phyloP scores from a whole-genome alignment of 257 asterid species.

The Striga asiatica region DNA sequence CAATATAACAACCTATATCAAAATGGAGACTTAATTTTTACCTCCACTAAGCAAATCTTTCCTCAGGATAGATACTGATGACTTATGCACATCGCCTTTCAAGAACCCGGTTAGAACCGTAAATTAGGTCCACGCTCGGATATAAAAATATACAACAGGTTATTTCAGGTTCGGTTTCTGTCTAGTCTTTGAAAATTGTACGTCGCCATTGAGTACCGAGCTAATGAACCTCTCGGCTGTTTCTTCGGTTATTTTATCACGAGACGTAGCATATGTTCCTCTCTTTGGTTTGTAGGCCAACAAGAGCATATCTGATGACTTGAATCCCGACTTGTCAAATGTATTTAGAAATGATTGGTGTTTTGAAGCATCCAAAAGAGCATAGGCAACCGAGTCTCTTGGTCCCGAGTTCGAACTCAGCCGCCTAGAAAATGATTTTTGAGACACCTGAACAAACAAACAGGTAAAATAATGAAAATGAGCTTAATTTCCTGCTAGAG shows the following conservation, averaged over 20 bases:
- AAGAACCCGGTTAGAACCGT: too few species aligned
- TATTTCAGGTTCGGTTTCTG: constrained; percentile 46
- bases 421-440: constrained; percentile 60
- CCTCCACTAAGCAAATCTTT: too few species aligned
- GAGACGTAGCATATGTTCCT: constrained; percentile 49
- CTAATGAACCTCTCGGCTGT: constrained; percentile 55
- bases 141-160: too few species aligned
- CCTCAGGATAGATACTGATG: too few species aligned
- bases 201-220: constrained; percentile 65
- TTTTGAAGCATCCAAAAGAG: constrained; percentile 65
- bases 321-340: constrained; percentile 58
- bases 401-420: constrained; percentile 29
- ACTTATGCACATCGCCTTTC: too few species aligned
- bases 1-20: too few species aligned
- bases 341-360: constrained; percentile 58
- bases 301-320: constrained; percentile 44
- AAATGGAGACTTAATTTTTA: too few species aligned
- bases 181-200: constrained; percentile 49
- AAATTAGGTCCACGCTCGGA: too few species aligned
- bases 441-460: constrained; percentile 44
- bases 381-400: constrained; percentile 51
- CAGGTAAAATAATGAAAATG: too few species aligned
- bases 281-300: constrained; percentile 78
- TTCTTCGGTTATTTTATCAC: constrained; percentile 46
- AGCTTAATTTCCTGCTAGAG: background rate